Conservation (phyloP, 495 filamentous ascomycete species). For the Hypoxylon fragiforme region DNA sequence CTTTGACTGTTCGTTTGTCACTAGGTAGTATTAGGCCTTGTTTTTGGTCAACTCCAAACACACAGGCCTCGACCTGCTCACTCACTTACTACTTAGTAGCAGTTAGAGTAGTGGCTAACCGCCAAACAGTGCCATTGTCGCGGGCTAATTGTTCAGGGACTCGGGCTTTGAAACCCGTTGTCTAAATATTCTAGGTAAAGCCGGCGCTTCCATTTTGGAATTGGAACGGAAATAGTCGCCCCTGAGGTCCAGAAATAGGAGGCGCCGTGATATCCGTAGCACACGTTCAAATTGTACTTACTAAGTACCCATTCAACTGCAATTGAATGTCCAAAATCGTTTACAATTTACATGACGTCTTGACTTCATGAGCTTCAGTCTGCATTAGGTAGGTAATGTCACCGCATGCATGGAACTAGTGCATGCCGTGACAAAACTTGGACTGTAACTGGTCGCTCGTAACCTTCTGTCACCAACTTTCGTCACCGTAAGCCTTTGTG, state of each 20-base stretch:
- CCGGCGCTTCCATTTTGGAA: no score
- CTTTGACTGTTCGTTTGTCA: no score
- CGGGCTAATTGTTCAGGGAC: background rate
- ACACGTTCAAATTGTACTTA: no score
- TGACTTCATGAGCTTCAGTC: constrained; percentile 3
- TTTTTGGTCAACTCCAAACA: background rate
- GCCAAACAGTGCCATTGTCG: background rate
- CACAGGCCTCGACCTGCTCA: background rate
- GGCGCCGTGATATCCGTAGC: no score
- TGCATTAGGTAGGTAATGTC: constrained; percentile 10
- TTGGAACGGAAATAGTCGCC: no score
- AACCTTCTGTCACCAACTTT: constrained; percentile 16
- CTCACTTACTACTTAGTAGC: background rate
- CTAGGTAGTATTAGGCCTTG: no score
- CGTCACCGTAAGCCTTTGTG: constrained; percentile 20
- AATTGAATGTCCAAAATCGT: constrained; percentile 4
- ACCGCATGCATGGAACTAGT: no score
- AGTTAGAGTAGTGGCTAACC: no score
- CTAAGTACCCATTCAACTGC: background rate
- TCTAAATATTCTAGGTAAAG: constrained; percentile 6
- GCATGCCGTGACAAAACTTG: background rate
- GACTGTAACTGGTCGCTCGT: background rate
- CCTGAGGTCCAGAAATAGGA: no score
- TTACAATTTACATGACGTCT: constrained; percentile 24
- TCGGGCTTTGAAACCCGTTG: background rate